Evolutionary conservation across 106 monocot genomes (phyloP).

Genomic region (Dioscorea alata): DNA sequence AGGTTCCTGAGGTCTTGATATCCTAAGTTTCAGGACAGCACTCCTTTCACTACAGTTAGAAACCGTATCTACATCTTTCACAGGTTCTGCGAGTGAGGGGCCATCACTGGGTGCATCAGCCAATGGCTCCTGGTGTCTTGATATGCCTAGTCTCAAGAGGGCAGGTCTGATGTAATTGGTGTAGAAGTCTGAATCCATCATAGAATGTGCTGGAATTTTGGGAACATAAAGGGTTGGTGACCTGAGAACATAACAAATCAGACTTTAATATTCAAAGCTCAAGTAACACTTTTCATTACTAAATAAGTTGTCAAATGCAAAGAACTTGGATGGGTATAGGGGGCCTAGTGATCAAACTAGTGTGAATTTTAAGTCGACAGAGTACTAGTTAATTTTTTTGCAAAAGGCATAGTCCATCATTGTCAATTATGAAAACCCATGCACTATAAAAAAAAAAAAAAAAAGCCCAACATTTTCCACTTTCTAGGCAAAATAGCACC

Average conservation of each 20-base stretch:
- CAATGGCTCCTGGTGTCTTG: slow-evolving; percentile 35
- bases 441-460: too few relatives aligned
- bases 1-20: slow-evolving; percentile 40
- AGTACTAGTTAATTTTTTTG: too few relatives aligned
- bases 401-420: too few relatives aligned
- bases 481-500: too few relatives aligned
- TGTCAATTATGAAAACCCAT: too few relatives aligned
- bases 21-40: slow-evolving; percentile 31
- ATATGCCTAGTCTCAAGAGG: slow-evolving; percentile 30
- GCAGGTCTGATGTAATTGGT: slow-evolving; percentile 24
- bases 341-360: too few relatives aligned
- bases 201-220: slow-evolving; percentile 24
- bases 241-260: slow-evolving; percentile 35
- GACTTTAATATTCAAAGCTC: too few relatives aligned
- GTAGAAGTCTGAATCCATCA: slow-evolving; percentile 20
- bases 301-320: too few relatives aligned
- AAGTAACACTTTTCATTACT: too few relatives aligned
- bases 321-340: too few relatives aligned
- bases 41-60: neutral
- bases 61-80: neutral
- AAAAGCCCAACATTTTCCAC: too few relatives aligned
- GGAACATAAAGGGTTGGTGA: slow-evolving; percentile 66
- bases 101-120: neutral
- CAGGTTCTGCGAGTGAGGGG: neutral
- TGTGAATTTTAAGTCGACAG: too few relatives aligned